Evolutionary conservation across 1,284 basidiomycete species (phyloP), one percentile per base, ranked within the genome.

Genomic region (Pascua sp.): DNA sequence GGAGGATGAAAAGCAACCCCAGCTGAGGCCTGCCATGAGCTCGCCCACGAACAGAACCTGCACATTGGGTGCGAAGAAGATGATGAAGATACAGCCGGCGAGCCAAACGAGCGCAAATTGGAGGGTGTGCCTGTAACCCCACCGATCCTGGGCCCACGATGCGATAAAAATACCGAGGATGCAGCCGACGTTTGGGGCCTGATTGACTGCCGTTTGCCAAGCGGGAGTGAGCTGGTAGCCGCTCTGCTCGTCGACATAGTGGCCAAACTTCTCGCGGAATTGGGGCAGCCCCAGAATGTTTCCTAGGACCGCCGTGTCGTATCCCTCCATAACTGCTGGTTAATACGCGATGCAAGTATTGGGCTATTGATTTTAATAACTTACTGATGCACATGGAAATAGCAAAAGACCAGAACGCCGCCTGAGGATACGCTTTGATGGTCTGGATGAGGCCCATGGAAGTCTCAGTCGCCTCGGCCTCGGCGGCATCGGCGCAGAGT

Each of bases 1-100:
- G 0, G 59, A 61, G 11, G 55, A 56, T 72, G 51, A 80, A 68
- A 74, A 77, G 41, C 73, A 72, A 64, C 80, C 79, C 79, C 79
- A 81, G 8, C 78, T 77, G 2, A 69, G 36, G 49, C 67, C 67
- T 38, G 60, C 64, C 32, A 68, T 60, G 24, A 68, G 41, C 54
- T 68, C 56, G n/a, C 64, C 64, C 38, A 62, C 43, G 49, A 66
- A 60, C 4, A 66, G 53, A 10, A 59, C 49, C 52, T 51, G 46
- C 40, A 61, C 53, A 24, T 46, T 55, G 2, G 60, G 56, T 8
- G 80, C 77, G 55, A 80, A 81, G 62, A 72, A 69, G 36, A 65
- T 59, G 42, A 74, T 63, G 51, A 70, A 71, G 45, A 72, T 69
- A 47, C 63, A 65, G 11, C 53, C 57, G 18, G 64, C 58, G 51